phyloP scores from a whole-genome alignment of 805 yeast genomes.

The Metahyphopichia silvanorum region DNA sequence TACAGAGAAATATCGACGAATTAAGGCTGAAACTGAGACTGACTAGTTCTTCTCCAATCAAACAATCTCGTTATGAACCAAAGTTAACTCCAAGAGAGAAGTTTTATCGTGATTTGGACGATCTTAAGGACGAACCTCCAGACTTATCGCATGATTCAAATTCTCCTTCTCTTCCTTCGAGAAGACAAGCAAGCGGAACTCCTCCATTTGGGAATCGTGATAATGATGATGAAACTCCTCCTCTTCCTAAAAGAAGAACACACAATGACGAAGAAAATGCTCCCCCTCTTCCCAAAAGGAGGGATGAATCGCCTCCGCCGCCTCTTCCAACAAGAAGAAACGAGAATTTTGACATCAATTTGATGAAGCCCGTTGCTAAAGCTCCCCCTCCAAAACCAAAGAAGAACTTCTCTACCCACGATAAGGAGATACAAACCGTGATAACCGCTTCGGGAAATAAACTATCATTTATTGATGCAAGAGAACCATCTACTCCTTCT shows the following conservation, averaged over 20 bases:
- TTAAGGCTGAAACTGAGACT: constrained; percentile 23
- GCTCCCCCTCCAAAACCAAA: constrained; percentile 3
- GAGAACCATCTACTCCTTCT: neutral
- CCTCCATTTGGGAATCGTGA: no score
- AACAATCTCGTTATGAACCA: no score
- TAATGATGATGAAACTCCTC: constrained; percentile 11
- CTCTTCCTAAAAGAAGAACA: constrained; percentile 10
- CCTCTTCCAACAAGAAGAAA: constrained; percentile 7
- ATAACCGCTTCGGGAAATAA: neutral
- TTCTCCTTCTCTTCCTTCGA: no score
- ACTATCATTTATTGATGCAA: neutral
- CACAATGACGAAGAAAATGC: constrained; percentile 5
- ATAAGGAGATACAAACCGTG: neutral
- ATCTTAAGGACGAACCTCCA: no score
- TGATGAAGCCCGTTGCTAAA: constrained; percentile 15
- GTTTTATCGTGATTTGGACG: no score
- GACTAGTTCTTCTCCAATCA: constrained; percentile 18
- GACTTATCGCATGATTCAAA: no score
- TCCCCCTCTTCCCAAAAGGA: constrained; percentile 10
- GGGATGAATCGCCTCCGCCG: constrained; percentile 5
- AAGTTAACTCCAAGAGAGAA: no score
- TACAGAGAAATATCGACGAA: constrained; percentile 30
- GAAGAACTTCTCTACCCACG: neutral
- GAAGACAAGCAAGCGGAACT: no score
- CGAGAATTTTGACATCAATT: constrained; percentile 9